Base-by-base conservation (phyloP, 2,329 filamentous ascomycete genomes). In the Colletotrichum noveboracense region DNA sequence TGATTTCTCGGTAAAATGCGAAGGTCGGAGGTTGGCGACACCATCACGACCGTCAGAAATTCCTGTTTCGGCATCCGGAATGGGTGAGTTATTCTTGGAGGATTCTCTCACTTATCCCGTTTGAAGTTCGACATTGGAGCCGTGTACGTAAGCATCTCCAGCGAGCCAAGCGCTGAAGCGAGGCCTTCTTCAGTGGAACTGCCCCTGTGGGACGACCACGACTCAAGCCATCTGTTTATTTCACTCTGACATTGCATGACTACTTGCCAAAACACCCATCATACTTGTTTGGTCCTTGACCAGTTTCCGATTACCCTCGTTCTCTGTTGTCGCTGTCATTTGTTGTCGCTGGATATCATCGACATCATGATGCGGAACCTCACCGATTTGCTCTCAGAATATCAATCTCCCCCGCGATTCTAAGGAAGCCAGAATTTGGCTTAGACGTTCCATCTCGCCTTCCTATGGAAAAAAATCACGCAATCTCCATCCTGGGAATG, bases 121-220 rank as follows among this genome's bases (percentile, higher is more conserved):
- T 26, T 58, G 34, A 60, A 26, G 9, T 67, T 62, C 34, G 28
- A 18, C 26, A 18, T 30, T 13, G 13, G 6, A 8, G 32, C n/a
- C 26, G n/a, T 55, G 24, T 48, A 67, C 26, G 62, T 74, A 36
- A 69, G 65, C 65, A 38, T 4, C 2, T 18, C 7, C 12, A 13
- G 48, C 24, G 12, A 48, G 48, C 69, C n/a, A 66, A 58, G 48
- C 34, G 21, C 34, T 56, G 52, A 60, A 48, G 30, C 24, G 48
- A 43, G 28, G 32, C 52, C 8, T 24, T 58, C 9, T 68, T 68
- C 66, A 68, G 66, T 68, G 66, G 66, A 30, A 24, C 66, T 36
- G 28, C 30, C 48, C 21, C 21, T 28, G 21, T 16, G 52, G 52
- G 21, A 24, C 9, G 43, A 48, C 43, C n/a, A 24, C 21, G 43